Conservation (phyloP, 177 flowering plant genomes). For the Telopea speciosissima region DNA sequence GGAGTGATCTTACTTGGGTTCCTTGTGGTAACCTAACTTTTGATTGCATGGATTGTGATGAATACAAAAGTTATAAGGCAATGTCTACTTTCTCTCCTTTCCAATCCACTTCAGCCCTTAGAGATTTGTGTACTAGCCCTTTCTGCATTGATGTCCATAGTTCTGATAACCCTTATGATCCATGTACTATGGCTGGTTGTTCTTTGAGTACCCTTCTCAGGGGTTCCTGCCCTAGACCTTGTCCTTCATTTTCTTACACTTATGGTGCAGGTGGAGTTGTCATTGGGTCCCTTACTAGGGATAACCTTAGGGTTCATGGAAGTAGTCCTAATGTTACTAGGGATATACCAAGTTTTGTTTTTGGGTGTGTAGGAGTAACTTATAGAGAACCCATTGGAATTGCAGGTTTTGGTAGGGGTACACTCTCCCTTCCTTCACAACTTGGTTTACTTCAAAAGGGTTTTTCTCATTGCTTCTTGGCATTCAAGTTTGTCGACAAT, state of each 20-base stretch:
- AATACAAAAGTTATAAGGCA: constrained; percentile 36
- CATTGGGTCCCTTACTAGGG: constrained; percentile 47
- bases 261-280: constrained; percentile 60
- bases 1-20: constrained; percentile 81
- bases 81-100: constrained; percentile 43
- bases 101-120: constrained; percentile 40
- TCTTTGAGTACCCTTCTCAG: constrained; percentile 42
- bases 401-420: constrained; percentile 67
- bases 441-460: constrained; percentile 64
- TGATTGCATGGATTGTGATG: constrained; percentile 63
- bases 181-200: constrained; percentile 59
- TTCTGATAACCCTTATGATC: constrained; percentile 54
- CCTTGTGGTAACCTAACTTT: constrained; percentile 68
- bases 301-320: constrained; percentile 42
- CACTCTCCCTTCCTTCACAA: constrained; percentile 64
- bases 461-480: constrained; percentile 68
- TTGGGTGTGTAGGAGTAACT: constrained; percentile 71
- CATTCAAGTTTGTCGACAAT: constrained; percentile 62
- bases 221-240: constrained; percentile 50
- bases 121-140: constrained; percentile 48
- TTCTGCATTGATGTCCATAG: constrained; percentile 54
- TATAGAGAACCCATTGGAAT: constrained; percentile 70
- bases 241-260: constrained; percentile 71
- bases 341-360: constrained; percentile 41
- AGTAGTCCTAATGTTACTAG: constrained; percentile 19